A percentile compares a stretch with the other conserved stretches of the same genome.
phyloP scores from a whole-genome alignment of 1,139 yeast genomes.

The Debaryomycetaceae sp. region DNA sequence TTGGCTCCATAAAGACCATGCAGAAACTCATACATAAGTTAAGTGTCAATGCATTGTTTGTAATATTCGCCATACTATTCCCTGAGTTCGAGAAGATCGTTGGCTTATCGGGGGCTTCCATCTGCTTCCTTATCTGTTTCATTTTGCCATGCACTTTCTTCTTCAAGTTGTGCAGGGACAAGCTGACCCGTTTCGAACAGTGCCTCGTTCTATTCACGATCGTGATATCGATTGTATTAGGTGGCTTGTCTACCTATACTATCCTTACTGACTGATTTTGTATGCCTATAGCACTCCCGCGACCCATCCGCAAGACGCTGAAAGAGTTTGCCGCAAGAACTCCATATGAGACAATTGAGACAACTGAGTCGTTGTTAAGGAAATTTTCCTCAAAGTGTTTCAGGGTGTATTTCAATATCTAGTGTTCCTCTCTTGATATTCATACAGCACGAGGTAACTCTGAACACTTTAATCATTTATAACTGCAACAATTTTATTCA shows the following conservation, averaged over 20 bases:
- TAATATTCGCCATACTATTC: slow-evolving; percentile 47
- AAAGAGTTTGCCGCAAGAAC: too few species aligned
- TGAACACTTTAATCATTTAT: too few species aligned
- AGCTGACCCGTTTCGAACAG: slow-evolving; percentile 21
- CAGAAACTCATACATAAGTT: slow-evolving; percentile 29
- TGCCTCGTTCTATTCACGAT: slow-evolving; percentile 20
- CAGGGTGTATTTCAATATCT: too few species aligned
- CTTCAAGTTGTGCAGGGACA: slow-evolving; percentile 33
- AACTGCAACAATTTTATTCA: too few species aligned
- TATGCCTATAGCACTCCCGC: too few species aligned
- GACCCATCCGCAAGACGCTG: too few species aligned
- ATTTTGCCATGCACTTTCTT: slow-evolving; percentile 56
- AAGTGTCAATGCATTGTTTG: slow-evolving; percentile 51
- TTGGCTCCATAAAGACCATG: slow-evolving; percentile 10
- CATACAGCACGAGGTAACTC: too few species aligned
- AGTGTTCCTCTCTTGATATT: too few species aligned
- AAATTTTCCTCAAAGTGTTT: too few species aligned
- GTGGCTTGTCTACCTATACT: slow-evolving; percentile 8
- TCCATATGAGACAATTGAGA: too few species aligned
- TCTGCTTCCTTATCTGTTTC: slow-evolving; percentile 54
- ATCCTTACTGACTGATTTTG: neutral
- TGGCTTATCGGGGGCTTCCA: slow-evolving; percentile 56
- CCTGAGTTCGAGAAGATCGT: slow-evolving; percentile 59
- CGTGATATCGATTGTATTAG: slow-evolving; percentile 23
- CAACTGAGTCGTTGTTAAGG: too few species aligned